Base-by-base conservation (phyloP, 2,329 filamentous ascomycete species). In the Fusarium veterinarium region DNA sequence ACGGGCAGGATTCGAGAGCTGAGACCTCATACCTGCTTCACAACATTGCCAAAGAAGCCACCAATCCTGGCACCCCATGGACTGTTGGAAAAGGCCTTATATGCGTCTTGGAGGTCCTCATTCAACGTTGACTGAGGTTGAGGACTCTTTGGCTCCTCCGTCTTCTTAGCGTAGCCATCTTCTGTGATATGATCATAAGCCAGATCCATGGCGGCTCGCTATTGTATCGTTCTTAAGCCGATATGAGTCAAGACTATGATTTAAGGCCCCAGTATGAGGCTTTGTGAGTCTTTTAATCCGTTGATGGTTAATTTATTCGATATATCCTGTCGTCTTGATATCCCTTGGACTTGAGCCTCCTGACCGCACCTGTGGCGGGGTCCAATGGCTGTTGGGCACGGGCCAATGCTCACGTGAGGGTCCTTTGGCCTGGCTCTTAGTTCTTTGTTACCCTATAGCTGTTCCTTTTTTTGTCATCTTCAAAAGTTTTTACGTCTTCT, bases 161-260 rank as follows among this genome's bases (percentile, higher is more conserved):
- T 73, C 66, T 78, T 77, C 76, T 90, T 88, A 42, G 89, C 86
- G 70, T 93, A 88, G 57, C 90, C 89, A 81, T 96, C 92, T 85
- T 97, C 94, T 80, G 94, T 91, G 78, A 98, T 97, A 82, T 97
- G 95, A 80, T 99, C 96, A 88, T 98, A 99, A 48, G 95, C 95
- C 79, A 97, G 88, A 89, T 99, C 96, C 96, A 99, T 98, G 73
- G 73, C 59, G 69, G 49, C 53, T 55, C 57, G 51, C 31, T 37
- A 49, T 33, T 55, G 51, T 46, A 44, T 57, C 62, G 49, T 14
- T 53, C 23, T 62, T 31, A 42, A 31, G 58, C 45, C 30, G 44
- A 31, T 69, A 16, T 52, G 25, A n/a, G 20, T 55, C 35, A 44
- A 69, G 10, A 20, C 58, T 69, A 42, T 69, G 9, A 7, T 19